Percentiles rank a stretch among this genome's conserved stretches.
phyloP scores from a whole-genome alignment of 2,329 filamentous ascomycete genomes.

The Purpureocillium takamizusanense region DNA sequence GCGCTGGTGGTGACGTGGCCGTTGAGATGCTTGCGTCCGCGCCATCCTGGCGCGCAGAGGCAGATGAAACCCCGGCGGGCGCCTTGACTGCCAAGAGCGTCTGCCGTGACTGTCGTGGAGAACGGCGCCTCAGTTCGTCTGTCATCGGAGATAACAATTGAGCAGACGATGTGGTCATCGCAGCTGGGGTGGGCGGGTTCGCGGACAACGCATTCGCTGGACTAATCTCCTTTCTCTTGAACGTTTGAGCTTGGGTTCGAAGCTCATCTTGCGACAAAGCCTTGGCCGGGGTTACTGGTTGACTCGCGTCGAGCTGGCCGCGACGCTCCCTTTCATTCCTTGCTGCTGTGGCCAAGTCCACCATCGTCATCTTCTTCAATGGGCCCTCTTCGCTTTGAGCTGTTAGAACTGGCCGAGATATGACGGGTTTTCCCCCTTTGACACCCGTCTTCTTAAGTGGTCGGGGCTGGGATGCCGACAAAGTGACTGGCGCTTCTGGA shows the following conservation, averaged over 20 bases:
- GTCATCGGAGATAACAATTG: too few species aligned
- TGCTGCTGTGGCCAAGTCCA: constrained; percentile 40
- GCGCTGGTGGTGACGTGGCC: too few species aligned
- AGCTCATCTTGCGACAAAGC: constrained; percentile 21
- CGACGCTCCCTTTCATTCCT: constrained; percentile 35
- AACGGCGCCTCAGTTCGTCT: too few species aligned
- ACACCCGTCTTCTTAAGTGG: constrained; percentile 14
- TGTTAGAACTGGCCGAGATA: constrained; percentile 39
- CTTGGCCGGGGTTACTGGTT: constrained; percentile 22
- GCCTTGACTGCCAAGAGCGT: too few species aligned
- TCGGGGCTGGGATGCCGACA: background rate
- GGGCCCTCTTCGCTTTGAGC: constrained; percentile 27
- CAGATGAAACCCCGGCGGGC: too few species aligned
- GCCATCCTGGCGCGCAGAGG: too few species aligned
- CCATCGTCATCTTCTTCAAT: constrained; percentile 34
- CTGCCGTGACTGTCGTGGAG: too few species aligned
- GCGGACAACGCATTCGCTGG: background rate
- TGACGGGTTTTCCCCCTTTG: constrained; percentile 29
- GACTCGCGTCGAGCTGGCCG: constrained; percentile 11
- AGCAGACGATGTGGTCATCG: too few species aligned
- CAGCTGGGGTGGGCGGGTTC: background rate
- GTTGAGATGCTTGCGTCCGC: too few species aligned
- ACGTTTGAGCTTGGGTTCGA: constrained; percentile 22
- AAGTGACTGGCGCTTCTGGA: constrained; percentile 11
- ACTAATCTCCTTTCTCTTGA: constrained; percentile 28